phyloP scores from a whole-genome alignment of 2,329 filamentous ascomycete genomes.

The Domatiomyces globalis region DNA sequence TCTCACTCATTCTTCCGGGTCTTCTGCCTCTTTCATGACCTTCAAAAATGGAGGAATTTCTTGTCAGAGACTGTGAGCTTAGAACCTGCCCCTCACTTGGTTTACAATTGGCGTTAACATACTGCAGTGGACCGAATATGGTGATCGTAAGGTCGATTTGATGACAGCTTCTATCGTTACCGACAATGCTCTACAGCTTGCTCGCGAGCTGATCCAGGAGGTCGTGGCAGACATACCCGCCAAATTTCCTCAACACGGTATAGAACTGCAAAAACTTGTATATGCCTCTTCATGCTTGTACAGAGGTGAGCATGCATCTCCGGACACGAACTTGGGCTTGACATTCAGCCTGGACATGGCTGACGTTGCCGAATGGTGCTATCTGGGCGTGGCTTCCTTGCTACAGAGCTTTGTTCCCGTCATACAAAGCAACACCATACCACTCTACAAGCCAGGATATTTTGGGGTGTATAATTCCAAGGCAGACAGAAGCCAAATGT shows the following conservation, averaged over 20 bases:
- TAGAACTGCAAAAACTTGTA: neutral
- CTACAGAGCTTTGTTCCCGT: slow-evolving; percentile 18
- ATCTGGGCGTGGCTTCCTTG: slow-evolving; percentile 12
- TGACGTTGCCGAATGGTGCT: slow-evolving; percentile 19
- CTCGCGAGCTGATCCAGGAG: slow-evolving; percentile 15
- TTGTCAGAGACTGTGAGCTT: slow-evolving; percentile 14
- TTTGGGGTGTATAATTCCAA: slow-evolving; percentile 22
- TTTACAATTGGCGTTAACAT: neutral
- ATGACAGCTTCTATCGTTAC: slow-evolving; percentile 23
- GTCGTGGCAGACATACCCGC: slow-evolving; percentile 11
- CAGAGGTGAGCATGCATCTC: slow-evolving; percentile 1
- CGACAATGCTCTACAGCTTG: slow-evolving; percentile 21
- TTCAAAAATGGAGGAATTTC: slow-evolving; percentile 20
- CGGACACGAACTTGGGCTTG: slow-evolving; percentile 18
- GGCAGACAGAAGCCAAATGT: slow-evolving; percentile 21
- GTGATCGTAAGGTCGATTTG: slow-evolving; percentile 20
- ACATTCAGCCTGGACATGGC: slow-evolving; percentile 20
- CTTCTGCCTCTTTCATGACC: slow-evolving; percentile 22
- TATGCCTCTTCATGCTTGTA: slow-evolving; percentile 1
- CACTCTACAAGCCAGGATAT: slow-evolving; percentile 19
- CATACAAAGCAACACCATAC: slow-evolving; percentile 13
- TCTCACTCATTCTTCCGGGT: slow-evolving; percentile 17
- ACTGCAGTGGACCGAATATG: slow-evolving; percentile 21
- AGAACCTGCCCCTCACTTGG: too few species aligned
- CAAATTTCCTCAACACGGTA: too few species aligned